Evolutionary conservation across 352 stramenopile species (phyloP), one percentile per base, ranked within the genome.

Genomic region (Phytophthora chlamydospora): DNA sequence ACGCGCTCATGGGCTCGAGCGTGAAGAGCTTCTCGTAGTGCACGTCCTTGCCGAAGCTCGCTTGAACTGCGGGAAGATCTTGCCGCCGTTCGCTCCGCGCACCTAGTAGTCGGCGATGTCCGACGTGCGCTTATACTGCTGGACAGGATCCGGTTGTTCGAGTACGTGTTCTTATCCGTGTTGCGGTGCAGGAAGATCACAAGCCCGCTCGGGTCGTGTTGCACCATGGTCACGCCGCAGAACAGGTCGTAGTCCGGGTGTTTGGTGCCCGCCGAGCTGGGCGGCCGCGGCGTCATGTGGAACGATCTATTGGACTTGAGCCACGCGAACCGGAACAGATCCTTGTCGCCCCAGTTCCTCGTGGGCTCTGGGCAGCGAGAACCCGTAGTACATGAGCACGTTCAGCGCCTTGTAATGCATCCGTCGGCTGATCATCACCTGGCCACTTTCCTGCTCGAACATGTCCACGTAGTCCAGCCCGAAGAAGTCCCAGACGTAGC

Each of bases 391-490:
- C 78, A 91, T 88, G 43, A 95, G 68, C 24, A 75, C 70, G 42
- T 89, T 84, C 32, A 95, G 49, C 8, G 86, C 83, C n/a, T 58
- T 63, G 13, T 68, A 34, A 47, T 90, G 78, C 35, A 71, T 79
- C 14, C 67, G 62, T 1, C 83, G 76, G 50, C 93, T 75, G 21
- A 94, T 83, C 47, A 94, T 53, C 48, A 94, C 75, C 46, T 94
- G 85, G 8, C 83, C 85, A 47, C 78, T 90, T 52, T 94, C 85
- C 55, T 94, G 85, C 58, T 94, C 85, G 31, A 93, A 93, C 73
- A 74, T 76, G 58, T 90, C 71, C 12, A 88, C 73, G 46, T 71
- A 85, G 13, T 77, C 57, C 14, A 94, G 56, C 0, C 76, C 82
- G 14, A 93, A 76, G 11, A 91, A 63, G 10, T 89, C 70, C 85